A percentile compares a stretch with the other conserved stretches of the same genome.
Conservation (phyloP, 495 filamentous ascomycete genomes). For the Trichoderma reesei region DNA sequence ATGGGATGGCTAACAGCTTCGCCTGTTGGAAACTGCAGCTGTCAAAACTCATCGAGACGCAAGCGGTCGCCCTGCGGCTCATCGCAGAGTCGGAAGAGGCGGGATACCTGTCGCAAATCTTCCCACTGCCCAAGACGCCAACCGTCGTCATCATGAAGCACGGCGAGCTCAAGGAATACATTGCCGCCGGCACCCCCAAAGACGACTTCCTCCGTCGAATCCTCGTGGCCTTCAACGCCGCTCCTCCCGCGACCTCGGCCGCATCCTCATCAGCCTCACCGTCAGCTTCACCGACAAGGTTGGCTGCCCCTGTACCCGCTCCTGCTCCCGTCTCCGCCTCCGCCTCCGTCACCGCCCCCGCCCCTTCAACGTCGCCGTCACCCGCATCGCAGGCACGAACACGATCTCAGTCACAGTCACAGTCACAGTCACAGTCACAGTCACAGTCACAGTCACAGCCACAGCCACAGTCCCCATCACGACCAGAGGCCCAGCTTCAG, state of each 20-base stretch:
- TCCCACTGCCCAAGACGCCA: constrained; percentile 61
- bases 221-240: constrained; percentile 23
- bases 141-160: constrained; percentile 66
- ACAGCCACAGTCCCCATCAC: background rate
- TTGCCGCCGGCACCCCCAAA: constrained; percentile 47
- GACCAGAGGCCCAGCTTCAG: background rate
- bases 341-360: constrained; percentile 7
- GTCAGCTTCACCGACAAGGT: constrained; percentile 11
- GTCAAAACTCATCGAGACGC: constrained; percentile 38
- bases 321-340: background rate
- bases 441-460: constrained; percentile 14
- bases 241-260: constrained; percentile 6
- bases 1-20: background rate
- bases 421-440: background rate
- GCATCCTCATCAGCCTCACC: constrained; percentile 3
- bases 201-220: constrained; percentile 48
- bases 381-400: background rate
- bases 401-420: background rate
- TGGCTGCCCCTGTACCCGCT: background rate
- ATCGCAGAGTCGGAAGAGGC: constrained; percentile 65
- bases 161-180: constrained; percentile 54
- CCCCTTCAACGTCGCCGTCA: constrained; percentile 14
- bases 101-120: constrained; percentile 69
- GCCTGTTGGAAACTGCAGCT: constrained; percentile 24
- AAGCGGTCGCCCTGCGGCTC: constrained; percentile 60